Percentiles rank a stretch among this genome's conserved stretches.
phyloP scores from a whole-genome alignment of 2,329 filamentous ascomycete genomes.

The Chalaropsis thielavioides region DNA sequence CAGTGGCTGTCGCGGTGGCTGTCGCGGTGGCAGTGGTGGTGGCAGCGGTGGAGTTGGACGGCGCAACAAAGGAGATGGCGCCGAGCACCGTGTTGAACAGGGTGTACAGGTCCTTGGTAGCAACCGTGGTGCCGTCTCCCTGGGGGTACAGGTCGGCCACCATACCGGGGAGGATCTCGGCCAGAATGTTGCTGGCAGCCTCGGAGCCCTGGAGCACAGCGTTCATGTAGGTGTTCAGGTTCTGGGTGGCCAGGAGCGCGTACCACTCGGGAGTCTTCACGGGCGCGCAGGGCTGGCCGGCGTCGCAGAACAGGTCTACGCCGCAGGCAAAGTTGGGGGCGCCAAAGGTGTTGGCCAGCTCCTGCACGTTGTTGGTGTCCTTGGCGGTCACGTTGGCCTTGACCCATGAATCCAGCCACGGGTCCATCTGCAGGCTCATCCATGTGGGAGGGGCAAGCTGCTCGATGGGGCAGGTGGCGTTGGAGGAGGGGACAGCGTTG shows the following conservation, averaged over 20 bases:
- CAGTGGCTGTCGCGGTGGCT: constrained; percentile 2
- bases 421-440: constrained; percentile 3
- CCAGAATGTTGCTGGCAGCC: constrained; percentile 17
- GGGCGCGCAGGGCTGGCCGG: constrained; percentile 18
- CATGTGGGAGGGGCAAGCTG: constrained; percentile 4
- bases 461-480: background rate
- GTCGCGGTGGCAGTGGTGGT: background rate
- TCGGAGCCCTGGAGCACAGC: constrained; percentile 8
- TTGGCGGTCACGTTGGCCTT: constrained; percentile 11
- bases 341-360: constrained; percentile 14
- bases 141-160: constrained; percentile 18
- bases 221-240: constrained; percentile 19
- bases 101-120: constrained; percentile 14
- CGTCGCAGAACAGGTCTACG: constrained; percentile 15
- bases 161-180: constrained; percentile 16
- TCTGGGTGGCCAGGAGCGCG: constrained; percentile 16
- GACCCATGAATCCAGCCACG: constrained; percentile 13
- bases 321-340: constrained; percentile 19
- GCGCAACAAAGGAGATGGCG: constrained; percentile 15
- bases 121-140: constrained; percentile 13
- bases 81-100: constrained; percentile 15
- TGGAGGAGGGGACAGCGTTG: background rate
- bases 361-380: constrained; percentile 15
- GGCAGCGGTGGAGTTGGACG: background rate
- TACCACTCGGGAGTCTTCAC: constrained; percentile 17